Percentiles rank a stretch among this genome's conserved stretches.
These are phyloP conservation scores for Boletus patriciae DNA, from an alignment of 768 basidiomycete species.

Conservation along the genomic window DNA sequence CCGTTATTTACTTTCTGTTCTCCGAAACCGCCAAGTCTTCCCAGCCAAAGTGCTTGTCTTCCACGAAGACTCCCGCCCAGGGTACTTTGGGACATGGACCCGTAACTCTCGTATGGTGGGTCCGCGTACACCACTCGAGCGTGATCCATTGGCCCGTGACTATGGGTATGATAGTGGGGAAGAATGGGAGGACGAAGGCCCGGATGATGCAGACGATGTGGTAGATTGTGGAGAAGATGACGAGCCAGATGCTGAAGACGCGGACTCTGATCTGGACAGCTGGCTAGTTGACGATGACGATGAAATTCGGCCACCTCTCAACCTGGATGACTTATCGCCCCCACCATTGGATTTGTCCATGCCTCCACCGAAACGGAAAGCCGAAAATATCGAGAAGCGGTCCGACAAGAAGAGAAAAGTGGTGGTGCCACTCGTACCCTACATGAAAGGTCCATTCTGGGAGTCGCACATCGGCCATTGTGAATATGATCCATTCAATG, in stretches of 20 bases:
- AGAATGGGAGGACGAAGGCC: conserved; percentile 92
- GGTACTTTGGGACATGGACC: conserved; percentile 95
- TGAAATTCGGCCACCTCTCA: conserved; percentile 51
- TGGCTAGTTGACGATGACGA: conserved; percentile 67
- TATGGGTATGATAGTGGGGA: conserved; percentile 94
- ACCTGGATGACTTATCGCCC: conserved; percentile 39
- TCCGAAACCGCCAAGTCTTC: conserved; percentile 60
- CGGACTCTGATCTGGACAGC: conserved; percentile 41
- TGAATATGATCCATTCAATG: conserved; percentile 66
- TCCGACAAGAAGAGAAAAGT: conserved; percentile 71
- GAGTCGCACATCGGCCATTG: conserved; percentile 68
- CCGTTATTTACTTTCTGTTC: conserved; percentile 56
- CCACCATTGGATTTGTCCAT: conserved; percentile 34
- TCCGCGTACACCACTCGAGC: conserved; percentile 78
- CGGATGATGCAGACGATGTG: conserved; percentile 74
- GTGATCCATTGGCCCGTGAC: conserved; percentile 75
- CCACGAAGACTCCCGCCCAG: conserved; percentile 80
- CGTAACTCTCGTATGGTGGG: conserved; percentile 75
- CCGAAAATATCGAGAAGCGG: conserved; percentile 47
- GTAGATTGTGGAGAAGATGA: conserved; percentile 62
- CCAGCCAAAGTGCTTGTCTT: conserved; percentile 86
- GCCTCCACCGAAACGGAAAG: conserved; percentile 63
- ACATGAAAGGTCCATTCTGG: conserved; percentile 80
- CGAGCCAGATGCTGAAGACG: conserved; percentile 58
- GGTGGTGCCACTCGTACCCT: conserved; percentile 77